phyloP scores from a whole-genome alignment of 352 stramenopile species.

The Pythium graminicola region DNA sequence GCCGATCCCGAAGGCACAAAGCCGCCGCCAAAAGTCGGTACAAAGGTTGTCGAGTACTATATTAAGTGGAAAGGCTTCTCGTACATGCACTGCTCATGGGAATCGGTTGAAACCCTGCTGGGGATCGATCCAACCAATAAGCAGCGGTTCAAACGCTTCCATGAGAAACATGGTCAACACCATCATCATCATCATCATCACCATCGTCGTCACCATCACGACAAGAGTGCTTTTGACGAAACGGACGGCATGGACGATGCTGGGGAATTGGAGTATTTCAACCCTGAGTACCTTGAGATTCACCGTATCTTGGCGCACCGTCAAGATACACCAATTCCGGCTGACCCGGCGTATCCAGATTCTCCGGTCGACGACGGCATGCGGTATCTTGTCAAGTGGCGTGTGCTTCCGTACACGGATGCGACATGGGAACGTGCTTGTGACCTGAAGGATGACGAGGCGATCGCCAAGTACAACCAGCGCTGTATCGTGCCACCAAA shows the following conservation, averaged over 20 bases:
- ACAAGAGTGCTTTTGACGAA: constrained; percentile 25
- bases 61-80: constrained; percentile 91
- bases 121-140: constrained; percentile 79
- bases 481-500: constrained; percentile 50
- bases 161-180: constrained; percentile 63
- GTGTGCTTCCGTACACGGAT: constrained; percentile 78
- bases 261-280: constrained; percentile 82
- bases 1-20: constrained; percentile 29
- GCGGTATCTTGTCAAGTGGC: constrained; percentile 86
- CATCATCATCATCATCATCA: constrained; percentile 38
- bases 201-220: constrained; percentile 33
- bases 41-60: constrained; percentile 61
- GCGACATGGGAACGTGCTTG: constrained; percentile 84
- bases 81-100: constrained; percentile 86
- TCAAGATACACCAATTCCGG: constrained; percentile 47
- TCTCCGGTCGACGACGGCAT: constrained; percentile 79
- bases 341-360: constrained; percentile 47
- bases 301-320: constrained; percentile 80
- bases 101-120: constrained; percentile 64
- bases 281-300: constrained; percentile 87
- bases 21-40: constrained; percentile 7
- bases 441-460: constrained; percentile 80
- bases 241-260: constrained; percentile 18
- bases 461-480: constrained; percentile 68
- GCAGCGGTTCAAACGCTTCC: constrained; percentile 81